Evolutionary conservation across 495 filamentous ascomycete genomes (phyloP), one percentile per base, ranked within the genome.

Genomic region (Talaromyces thailandensis): DNA sequence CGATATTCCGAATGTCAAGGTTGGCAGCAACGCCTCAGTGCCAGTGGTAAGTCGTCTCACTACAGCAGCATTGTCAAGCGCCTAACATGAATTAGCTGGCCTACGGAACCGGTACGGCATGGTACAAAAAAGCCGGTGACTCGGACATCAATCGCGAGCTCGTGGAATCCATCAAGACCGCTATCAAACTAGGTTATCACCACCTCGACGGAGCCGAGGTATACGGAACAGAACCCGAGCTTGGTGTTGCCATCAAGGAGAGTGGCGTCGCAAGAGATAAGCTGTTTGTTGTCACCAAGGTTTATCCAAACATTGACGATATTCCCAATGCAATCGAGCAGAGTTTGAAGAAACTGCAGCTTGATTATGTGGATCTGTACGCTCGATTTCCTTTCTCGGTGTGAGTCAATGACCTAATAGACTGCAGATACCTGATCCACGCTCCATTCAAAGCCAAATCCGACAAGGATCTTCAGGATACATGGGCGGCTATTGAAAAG

Each of bases 351-450:
- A 91, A 88, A 66, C 79, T 96, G 11, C 81, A 85, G 18, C 71
- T 94, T 28, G 84, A 88, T 59, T 92, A 95, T 73, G 88, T 96
- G 5, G 91, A 96, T 73, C 76, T 92, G 73, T 88, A 75, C 62
- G 71, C 88, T 61, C 88, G 91, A 64, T 88, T 90, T 72, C 90
- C 80, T 79, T 83, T 81, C 2, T 75, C 79, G 11, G 76, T 82
- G 0, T 84, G 26, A 51, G 8, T 29, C 29, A 14, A n/a, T 16
- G 45, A 6, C 2, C 43, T 61, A 43, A 61, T 16, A 23, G 9
- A 14, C 16, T 31, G 37, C 23, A 86, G 83, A 28, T 96, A 93
- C 69, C 76, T 96, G 4, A 90, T 96, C 65, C 91, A 95, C 71
- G 67, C 75, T 24, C 92, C 92, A 6, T 93, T 86, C 75, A 88